Evolutionary conservation across 257 asterid genomes (phyloP).

Genomic region (Solanum medicagineum): DNA sequence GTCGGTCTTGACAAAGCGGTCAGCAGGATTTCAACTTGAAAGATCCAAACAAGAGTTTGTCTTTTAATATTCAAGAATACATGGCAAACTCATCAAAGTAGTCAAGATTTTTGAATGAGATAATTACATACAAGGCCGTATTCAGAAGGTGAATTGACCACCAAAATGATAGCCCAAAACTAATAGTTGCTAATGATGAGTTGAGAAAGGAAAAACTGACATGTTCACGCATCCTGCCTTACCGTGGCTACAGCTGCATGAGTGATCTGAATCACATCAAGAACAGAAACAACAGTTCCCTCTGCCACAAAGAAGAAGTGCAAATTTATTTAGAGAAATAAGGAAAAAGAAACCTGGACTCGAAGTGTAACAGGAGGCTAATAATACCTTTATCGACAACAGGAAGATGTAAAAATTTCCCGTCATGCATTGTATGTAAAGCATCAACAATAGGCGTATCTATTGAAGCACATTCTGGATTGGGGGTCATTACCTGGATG

Average conservation of each 20-base stretch:
- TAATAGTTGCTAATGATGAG: neutral
- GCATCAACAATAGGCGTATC: conserved; percentile 93
- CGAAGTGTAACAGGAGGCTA: neutral
- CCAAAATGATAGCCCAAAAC: neutral
- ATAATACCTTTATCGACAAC: conserved; percentile 72
- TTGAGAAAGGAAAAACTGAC: neutral
- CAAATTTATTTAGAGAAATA: neutral
- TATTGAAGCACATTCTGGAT: conserved; percentile 83
- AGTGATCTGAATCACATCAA: conserved; percentile 89
- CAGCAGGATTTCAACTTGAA: neutral
- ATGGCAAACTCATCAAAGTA: neutral
- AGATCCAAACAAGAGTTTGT: neutral
- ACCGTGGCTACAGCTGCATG: conserved; percentile 91
- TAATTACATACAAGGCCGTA: neutral
- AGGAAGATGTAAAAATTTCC: conserved; percentile 86
- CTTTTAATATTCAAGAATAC: neutral
- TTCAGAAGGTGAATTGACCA: neutral
- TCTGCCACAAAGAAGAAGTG: conserved; percentile 28
- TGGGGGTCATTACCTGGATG: conserved; percentile 83
- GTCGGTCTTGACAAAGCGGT: neutral
- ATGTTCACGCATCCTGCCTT: conserved; percentile 14
- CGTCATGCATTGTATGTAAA: conserved; percentile 92
- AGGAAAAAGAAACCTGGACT: neutral
- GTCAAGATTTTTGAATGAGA: neutral
- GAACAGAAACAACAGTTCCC: conserved; percentile 66